Conservation (phyloP, 192 early-diverging fungal species). For the Diversispora eburnea region DNA sequence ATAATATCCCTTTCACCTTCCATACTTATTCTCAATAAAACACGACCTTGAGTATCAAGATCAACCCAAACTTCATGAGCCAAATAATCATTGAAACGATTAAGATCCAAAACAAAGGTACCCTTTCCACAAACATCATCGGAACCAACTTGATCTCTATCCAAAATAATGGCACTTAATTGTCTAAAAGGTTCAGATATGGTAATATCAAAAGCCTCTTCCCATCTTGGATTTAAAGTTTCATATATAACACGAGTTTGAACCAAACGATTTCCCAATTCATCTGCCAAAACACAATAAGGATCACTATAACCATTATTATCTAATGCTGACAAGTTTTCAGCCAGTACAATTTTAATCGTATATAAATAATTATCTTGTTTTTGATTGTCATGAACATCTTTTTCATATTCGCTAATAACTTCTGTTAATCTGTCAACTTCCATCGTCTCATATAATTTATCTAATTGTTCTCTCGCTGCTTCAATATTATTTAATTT, state of each 20-base stretch:
- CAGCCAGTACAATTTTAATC: constrained; percentile 66
- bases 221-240: constrained; percentile 77
- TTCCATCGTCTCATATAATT: constrained; percentile 54
- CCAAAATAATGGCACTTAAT: constrained; percentile 43
- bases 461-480: constrained; percentile 46
- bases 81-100: constrained; percentile 55
- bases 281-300: constrained; percentile 60
- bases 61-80: constrained; percentile 68
- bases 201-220: constrained; percentile 69
- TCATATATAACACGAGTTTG: constrained; percentile 59
- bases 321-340: constrained; percentile 59
- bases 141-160: constrained; percentile 52
- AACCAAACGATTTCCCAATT: constrained; percentile 42
- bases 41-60: constrained; percentile 61
- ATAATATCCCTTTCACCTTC: constrained; percentile 75
- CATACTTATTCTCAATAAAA: constrained; percentile 70
- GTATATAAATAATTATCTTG: constrained; percentile 52
- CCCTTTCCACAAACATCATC: constrained; percentile 61
- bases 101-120: constrained; percentile 56
- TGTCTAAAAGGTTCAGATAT: constrained; percentile 42
- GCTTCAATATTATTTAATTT: constrained; percentile 59
- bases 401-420: constrained; percentile 35
- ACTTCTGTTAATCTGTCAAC: constrained; percentile 50
- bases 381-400: constrained; percentile 34
- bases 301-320: constrained; percentile 59